Percentiles rank a stretch among this genome's conserved stretches.
phyloP scores from a whole-genome alignment of 805 yeast species.

The Candida boleticola region DNA sequence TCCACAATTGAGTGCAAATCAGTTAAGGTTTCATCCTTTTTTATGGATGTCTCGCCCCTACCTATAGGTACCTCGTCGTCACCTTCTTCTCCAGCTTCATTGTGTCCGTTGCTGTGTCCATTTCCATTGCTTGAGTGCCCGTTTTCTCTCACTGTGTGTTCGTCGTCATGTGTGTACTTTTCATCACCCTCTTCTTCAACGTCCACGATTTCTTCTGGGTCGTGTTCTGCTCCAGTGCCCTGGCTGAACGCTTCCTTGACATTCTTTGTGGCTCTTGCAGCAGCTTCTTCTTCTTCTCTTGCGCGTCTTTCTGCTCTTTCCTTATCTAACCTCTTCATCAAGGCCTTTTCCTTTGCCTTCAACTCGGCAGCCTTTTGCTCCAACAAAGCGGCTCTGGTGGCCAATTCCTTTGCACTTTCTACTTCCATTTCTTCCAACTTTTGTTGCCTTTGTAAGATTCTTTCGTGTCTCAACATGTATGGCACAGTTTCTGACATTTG shows the following conservation, averaged over 20 bases:
- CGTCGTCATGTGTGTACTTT: not conserved
- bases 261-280: not conserved
- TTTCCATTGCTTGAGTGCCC: not conserved
- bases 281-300: slow-evolving; percentile 2
- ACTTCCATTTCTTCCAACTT: slow-evolving; percentile 78
- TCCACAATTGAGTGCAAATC: slow-evolving; percentile 44
- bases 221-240: not conserved
- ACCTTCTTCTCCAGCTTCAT: slow-evolving; percentile 12
- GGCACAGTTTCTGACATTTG: slow-evolving; percentile 83
- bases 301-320: slow-evolving; percentile 14
- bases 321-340: slow-evolving; percentile 42
- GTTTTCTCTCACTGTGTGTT: not conserved
- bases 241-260: slow-evolving; percentile 2
- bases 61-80: slow-evolving; percentile 9
- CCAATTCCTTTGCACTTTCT: slow-evolving; percentile 70
- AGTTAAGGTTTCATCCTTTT: slow-evolving; percentile 53
- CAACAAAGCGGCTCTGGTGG: slow-evolving; percentile 70
- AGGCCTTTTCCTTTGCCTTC: slow-evolving; percentile 59
- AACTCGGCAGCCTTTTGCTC: slow-evolving; percentile 73
- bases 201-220: slow-evolving; percentile 3
- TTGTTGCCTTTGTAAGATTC: slow-evolving; percentile 70
- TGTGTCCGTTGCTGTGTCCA: not conserved
- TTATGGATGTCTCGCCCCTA: slow-evolving; percentile 16
- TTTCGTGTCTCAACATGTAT: slow-evolving; percentile 76
- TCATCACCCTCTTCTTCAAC: slow-evolving; percentile 3